A percentile compares a stretch with the other conserved stretches of the same genome.
phyloP scores from a whole-genome alignment of 345 rosid species.

The Conringia planisiliqua region DNA sequence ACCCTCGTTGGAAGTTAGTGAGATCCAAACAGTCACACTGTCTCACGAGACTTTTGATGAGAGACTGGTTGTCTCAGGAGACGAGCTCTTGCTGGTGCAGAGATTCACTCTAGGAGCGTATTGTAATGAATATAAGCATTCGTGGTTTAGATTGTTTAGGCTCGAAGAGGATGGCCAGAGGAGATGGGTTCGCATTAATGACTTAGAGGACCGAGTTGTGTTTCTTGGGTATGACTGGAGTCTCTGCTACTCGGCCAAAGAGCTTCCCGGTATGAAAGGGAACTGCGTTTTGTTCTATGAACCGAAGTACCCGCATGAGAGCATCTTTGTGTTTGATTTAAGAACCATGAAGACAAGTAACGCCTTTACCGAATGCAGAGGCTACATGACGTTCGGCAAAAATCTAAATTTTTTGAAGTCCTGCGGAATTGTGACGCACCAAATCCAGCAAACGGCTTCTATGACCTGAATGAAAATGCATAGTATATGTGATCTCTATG shows the following conservation, averaged over 20 bases:
- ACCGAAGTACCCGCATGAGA: rapidly evolving
- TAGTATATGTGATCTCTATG: not conserved
- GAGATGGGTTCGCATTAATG: not conserved
- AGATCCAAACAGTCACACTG: not conserved
- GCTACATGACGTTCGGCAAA: not conserved
- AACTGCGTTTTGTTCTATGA: not conserved
- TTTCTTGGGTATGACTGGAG: not conserved
- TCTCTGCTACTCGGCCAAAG: not conserved
- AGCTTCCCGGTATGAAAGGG: not conserved
- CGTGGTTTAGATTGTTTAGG: slow-evolving; percentile 1
- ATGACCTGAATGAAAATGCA: not conserved
- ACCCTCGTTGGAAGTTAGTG: not conserved
- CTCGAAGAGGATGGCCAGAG: not conserved
- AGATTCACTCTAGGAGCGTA: not conserved
- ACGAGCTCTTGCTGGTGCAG: slow-evolving; percentile 10
- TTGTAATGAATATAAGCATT: not conserved
- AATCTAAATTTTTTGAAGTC: not conserved
- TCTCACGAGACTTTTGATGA: not conserved
- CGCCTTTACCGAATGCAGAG: not conserved
- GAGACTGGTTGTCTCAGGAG: slow-evolving; percentile 1
- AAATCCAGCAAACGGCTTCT: not conserved
- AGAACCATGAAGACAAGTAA: not conserved
- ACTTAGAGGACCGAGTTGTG: not conserved
- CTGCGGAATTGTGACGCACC: not conserved
- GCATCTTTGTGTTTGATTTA: not conserved